phyloP scores from a whole-genome alignment of 371 early-diverging fungal genomes.

The Circinella umbellata region DNA sequence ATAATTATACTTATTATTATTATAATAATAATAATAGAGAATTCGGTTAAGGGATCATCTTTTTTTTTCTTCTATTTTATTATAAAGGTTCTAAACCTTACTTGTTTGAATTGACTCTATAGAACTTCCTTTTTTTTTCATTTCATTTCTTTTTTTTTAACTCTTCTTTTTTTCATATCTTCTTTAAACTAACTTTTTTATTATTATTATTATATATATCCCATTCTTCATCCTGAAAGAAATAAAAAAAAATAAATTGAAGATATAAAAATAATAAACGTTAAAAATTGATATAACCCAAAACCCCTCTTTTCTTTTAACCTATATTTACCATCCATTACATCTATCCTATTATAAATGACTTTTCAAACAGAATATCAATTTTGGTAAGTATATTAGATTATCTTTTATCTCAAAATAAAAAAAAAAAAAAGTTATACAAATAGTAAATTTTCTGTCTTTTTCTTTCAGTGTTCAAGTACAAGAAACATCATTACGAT shows the following conservation, averaged over 20 bases:
- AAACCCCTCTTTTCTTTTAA: neutral
- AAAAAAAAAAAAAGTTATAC: neutral
- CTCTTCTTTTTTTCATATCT: neutral
- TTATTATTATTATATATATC: neutral
- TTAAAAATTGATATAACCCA: too few species aligned
- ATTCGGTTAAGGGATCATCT: constrained; percentile 7
- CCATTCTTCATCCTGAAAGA: neutral
- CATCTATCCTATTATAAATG: neutral
- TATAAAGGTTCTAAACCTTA: too few species aligned
- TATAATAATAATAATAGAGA: too few species aligned
- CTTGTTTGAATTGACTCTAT: neutral
- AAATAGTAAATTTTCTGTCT: constrained; percentile 9
- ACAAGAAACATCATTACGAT: constrained; percentile 21
- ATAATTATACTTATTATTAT: too few species aligned
- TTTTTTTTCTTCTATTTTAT: neutral
- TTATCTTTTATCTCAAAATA: neutral
- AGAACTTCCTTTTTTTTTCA: neutral
- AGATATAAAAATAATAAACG: too few species aligned
- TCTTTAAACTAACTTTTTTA: neutral
- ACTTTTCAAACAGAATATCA: constrained; percentile 18
- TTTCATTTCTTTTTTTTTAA: neutral
- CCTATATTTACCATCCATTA: neutral
- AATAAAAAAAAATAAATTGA: too few species aligned
- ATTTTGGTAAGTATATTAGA: constrained; percentile 21
- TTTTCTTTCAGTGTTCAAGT: constrained; percentile 12